Base-by-base conservation (phyloP, 768 basidiomycete genomes). In the Russula brevipes region DNA sequence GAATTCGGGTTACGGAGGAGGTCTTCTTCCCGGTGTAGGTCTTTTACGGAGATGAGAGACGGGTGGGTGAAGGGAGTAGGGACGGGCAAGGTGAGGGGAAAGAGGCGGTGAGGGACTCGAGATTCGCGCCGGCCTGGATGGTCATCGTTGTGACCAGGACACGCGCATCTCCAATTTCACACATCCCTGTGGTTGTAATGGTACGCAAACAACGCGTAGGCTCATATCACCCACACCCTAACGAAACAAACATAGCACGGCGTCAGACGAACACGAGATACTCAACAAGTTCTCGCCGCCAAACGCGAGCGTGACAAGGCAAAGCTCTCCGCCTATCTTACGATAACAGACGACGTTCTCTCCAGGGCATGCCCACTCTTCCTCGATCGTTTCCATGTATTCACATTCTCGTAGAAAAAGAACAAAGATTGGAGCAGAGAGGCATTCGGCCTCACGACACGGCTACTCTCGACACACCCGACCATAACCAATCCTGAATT, bases 1-100 rank as follows among this genome's bases (percentile, higher is more conserved):
- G 94, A 96, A 41, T 83, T 81, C 10, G 94, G 91, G 74, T 98
- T 98, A 65, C 92, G 83, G 42, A 94, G 78, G 7, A 98, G 82
- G 76, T 98, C 95, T 75, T 98, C 96, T 77, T 97, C 96, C 52
- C 93, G 86, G 68, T 88, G 82, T 38, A 97, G 73, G 73, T 98
- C 94, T 57, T 84, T 81, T 45, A 84, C 75, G 7, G 85, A 78
- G 68, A 98, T 79, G 62, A 98, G 80, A 63, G 86, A 78, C 8
- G 90, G 82, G 70, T 94, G 85, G 0, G 88, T 89, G 49, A 81
- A 76, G 6, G 94, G 94, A 2, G 83, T 88, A 14, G 96, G 96
- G 57, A 88, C 76, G 17, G 96, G 96, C 57, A 82, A 81, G 4
- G 95, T 91, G 66, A 99, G 77, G 2, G 94, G 71, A 98, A 94